Base-by-base conservation (phyloP, 352 stramenopile species). In the Globisporangium rhizosaccharum region DNA sequence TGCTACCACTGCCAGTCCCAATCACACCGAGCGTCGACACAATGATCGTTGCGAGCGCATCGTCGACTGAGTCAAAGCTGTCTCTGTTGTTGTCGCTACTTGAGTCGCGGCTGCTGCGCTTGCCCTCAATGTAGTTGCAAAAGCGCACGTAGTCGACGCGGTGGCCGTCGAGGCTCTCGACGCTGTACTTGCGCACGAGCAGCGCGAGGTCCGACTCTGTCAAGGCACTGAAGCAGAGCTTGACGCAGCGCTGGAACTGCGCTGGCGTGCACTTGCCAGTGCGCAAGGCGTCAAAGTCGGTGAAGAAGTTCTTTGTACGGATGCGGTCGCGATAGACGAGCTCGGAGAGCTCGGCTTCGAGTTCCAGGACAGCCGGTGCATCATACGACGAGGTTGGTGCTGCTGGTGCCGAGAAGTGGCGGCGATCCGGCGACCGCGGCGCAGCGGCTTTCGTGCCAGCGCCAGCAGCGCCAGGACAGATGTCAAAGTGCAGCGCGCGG, bases 291-390 rank as follows among this genome's bases (percentile, higher is more conserved):
- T 94, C 85, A 50, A 92, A 94, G 53, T 94, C 85, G 5, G 69
- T 88, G 49, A 94, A 94, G 55, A 92, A 94, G 55, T 87, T 87
- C 57, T 91, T 92, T 9, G 78, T 82, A 10, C 85, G 82, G 60
- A 94, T 94, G 18, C 85, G 78, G 45, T 92, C 82, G 14, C 85
- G 79, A 2, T 84, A 48, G 0, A 75, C 74, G 37, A 91, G 65
- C 15, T 87, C 76, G 3, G 73, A 81, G 0, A 94, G 55, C n/a
- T 69, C 61, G 0, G 68, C 67, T 56, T 92, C 82, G 0, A 94
- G 62, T 11, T 82, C 68, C 11, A 51, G 48, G 15, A 57, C 59
- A 23, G 49, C 61, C 28, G 30, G 18, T 6, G 33, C 33, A 37
- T 56, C 49, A 8, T 26, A 33, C 25, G 54, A 37, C 28, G 33